Conservation (phyloP, 2,329 filamentous ascomycete species). For the Venturiaceae sp. region DNA sequence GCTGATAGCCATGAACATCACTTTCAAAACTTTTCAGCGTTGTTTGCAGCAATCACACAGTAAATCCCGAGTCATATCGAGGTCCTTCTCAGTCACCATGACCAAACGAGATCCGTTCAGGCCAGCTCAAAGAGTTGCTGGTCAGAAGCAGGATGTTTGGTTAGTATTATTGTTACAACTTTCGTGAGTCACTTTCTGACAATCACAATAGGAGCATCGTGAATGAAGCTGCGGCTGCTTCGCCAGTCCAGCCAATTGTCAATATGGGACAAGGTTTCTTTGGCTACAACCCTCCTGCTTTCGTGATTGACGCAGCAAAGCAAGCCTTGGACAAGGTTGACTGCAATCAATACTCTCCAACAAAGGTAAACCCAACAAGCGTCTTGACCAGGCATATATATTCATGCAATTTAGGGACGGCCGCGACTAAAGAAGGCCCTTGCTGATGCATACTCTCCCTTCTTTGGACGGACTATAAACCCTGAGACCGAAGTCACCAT, state of each 20-base stretch:
- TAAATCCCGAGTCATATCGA: not conserved
- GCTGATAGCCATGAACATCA: not conserved
- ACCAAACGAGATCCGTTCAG: constrained; percentile 27
- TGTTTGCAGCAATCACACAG: not conserved
- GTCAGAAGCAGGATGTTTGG: constrained; percentile 50
- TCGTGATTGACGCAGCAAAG: constrained; percentile 88
- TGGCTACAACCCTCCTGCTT: constrained; percentile 88
- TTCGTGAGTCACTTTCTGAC: not conserved
- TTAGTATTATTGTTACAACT: constrained; percentile 15
- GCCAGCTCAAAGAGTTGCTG: constrained; percentile 44
- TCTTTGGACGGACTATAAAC: constrained; percentile 72
- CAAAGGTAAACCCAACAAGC: constrained; percentile 38
- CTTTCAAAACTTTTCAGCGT: not conserved
- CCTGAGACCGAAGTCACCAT: constrained; percentile 91
- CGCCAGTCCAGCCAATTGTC: constrained; percentile 54
- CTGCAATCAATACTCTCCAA: constrained; percentile 97
- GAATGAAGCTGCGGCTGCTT: constrained; percentile 56
- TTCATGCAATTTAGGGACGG: constrained; percentile 41
- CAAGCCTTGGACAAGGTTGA: constrained; percentile 81
- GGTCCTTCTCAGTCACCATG: constrained; percentile 3
- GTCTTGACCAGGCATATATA: not conserved
- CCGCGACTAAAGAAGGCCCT: constrained; percentile 88
- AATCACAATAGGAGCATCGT: constrained; percentile 49
- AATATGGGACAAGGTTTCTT: constrained; percentile 71
- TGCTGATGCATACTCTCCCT: constrained; percentile 82